phyloP scores from a whole-genome alignment of 805 yeast species.

The Metschnikowia lachancei region DNA sequence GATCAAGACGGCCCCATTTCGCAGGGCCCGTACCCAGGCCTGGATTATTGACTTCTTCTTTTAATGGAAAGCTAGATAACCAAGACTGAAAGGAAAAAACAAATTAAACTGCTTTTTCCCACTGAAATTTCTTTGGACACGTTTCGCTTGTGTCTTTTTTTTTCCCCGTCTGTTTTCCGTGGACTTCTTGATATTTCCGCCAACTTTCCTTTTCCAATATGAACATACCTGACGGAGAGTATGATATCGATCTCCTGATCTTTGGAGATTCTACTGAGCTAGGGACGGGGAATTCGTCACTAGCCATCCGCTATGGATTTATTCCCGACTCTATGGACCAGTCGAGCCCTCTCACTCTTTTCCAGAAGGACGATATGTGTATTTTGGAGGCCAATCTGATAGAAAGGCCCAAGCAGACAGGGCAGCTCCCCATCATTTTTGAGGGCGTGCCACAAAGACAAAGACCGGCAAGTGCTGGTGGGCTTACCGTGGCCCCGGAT shows the following conservation, averaged over 20 bases:
- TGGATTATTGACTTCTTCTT: not conserved
- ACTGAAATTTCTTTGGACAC: no score
- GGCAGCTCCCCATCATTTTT: slow-evolving; percentile 29
- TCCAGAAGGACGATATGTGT: slow-evolving; percentile 34
- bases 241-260: slow-evolving; percentile 39
- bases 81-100: no score
- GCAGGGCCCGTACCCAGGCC: not conserved
- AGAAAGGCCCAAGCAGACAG: slow-evolving; percentile 19
- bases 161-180: not conserved
- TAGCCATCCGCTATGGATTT: slow-evolving; percentile 38
- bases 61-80: not conserved
- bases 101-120: no score
- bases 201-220: slow-evolving; percentile 13
- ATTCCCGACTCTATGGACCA: slow-evolving; percentile 43
- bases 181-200: not conserved
- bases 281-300: slow-evolving; percentile 7
- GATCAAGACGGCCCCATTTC: not conserved
- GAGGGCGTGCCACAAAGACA: slow-evolving; percentile 39
- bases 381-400: slow-evolving; percentile 31
- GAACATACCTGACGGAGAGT: slow-evolving; percentile 44
- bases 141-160: not conserved
- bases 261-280: slow-evolving; percentile 12
- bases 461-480: slow-evolving; percentile 11
- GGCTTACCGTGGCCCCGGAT: slow-evolving; percentile 22
- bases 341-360: slow-evolving; percentile 30